These are phyloP conservation scores for Noccaea bulbosa DNA, from an alignment of 345 rosid genomes.

Conservation along the genomic window DNA sequence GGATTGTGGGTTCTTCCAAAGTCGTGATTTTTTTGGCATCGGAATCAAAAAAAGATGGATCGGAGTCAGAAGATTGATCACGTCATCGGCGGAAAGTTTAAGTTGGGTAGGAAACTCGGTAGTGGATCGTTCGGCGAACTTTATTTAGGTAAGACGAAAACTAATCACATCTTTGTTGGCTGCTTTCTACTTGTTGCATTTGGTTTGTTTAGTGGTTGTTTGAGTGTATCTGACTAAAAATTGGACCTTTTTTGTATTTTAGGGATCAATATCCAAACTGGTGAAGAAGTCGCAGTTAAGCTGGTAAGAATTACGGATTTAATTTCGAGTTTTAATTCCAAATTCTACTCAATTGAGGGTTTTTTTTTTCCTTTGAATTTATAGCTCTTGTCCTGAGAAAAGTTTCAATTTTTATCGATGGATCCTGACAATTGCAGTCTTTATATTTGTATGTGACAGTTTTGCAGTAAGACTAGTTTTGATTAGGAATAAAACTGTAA, in stretches of 20 bases:
- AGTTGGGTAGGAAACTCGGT: constrained; percentile 89
- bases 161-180: not conserved
- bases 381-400: constrained; percentile 13
- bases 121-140: constrained; percentile 93
- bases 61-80: constrained; percentile 60
- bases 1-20: constrained; percentile 23
- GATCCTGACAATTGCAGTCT: constrained; percentile 2
- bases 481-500: not conserved
- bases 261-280: constrained; percentile 84
- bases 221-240: not conserved
- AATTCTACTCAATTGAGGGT: no score
- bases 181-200: constrained; percentile 15
- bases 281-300: constrained; percentile 93
- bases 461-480: constrained; percentile 7
- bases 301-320: constrained; percentile 50
- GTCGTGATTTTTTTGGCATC: constrained; percentile 11
- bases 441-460: constrained; percentile 9
- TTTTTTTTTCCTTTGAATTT: constrained; percentile 4
- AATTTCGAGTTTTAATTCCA: not conserved
- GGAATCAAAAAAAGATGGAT: constrained; percentile 12
- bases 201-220: not conserved
- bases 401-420: constrained; percentile 13
- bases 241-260: constrained; percentile 10
- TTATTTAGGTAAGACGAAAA: constrained; percentile 58
- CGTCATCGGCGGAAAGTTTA: constrained; percentile 73